Base-by-base conservation (phyloP, 768 basidiomycete genomes). In the Russula vinacea region DNA sequence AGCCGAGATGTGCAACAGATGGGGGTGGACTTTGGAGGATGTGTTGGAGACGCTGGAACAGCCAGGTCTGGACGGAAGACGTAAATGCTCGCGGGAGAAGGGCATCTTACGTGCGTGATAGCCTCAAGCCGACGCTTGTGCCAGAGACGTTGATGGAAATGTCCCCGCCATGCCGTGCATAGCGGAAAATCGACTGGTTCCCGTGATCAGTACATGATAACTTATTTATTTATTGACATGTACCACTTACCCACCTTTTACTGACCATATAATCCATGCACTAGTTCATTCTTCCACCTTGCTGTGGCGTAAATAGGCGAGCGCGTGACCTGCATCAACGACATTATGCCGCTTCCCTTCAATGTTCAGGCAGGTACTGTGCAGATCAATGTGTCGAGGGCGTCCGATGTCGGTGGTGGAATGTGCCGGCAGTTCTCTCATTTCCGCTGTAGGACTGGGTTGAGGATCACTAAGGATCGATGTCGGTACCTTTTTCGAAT, bases 21-120 rank as follows among this genome's bases (percentile, higher is more conserved):
- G 66, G 66, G 66, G 66, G 40, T 67, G 66, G 66, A 67, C 66
- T 14, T 29, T 67, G 40, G 62, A 67, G 33, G 66, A 67, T 47
- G 63, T 65, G 7, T 17, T 67, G 52, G 62, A 60, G 49, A 65
- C 66, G 45, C 66, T 67, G n/a, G 62, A 65, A 53, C 66, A 60
- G 26, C 66, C 66, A 1, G 16, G 58, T 45, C 57, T 54, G 39
- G 63, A 56, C n/a, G 64, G 64, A 65, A 65, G 66, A 64, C 62
- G 66, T 64, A 67, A 60, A 45, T 67, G 66, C 40, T 51, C 11
- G 44, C 62, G 66, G 58, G 62, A 65, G 57, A 67, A 64, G 58
- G 66, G 66, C 29, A 40, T 65, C 62, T 55, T 66, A 60, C 62
- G 66, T 65, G 54, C 53, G 14, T 67, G 62, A 65, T 61, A 57